Evolutionary conservation across 805 yeast genomes (phyloP).

Genomic region (Kodamaea laetipori): DNA sequence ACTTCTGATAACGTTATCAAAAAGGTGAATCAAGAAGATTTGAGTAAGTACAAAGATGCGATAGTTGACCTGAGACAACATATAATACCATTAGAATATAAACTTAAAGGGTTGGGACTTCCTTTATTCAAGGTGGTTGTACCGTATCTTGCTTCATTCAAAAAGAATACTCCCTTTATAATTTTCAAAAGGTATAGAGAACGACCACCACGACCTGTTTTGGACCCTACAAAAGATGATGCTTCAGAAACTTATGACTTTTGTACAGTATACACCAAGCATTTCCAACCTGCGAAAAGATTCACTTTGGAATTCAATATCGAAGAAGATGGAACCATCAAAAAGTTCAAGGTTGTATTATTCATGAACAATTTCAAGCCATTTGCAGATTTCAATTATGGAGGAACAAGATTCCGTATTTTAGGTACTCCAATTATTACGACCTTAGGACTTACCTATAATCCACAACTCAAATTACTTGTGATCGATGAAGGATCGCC

Average conservation of each 20-base stretch:
- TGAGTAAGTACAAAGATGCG: background rate
- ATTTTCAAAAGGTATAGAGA: constrained; percentile 35
- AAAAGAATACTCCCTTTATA: constrained; percentile 38
- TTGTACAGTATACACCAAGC: constrained; percentile 36
- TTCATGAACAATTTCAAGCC: constrained; percentile 41
- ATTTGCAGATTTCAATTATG: constrained; percentile 41
- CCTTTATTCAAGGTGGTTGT: constrained; percentile 39
- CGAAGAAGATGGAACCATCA: constrained; percentile 13
- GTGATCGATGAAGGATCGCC: constrained; percentile 38
- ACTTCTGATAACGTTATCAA: constrained; percentile 24
- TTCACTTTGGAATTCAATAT: constrained; percentile 31
- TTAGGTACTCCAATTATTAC: constrained; percentile 37
- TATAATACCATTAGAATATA: constrained; percentile 34
- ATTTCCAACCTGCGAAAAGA: constrained; percentile 29
- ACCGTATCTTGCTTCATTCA: constrained; percentile 39
- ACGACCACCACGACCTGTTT: constrained; percentile 26
- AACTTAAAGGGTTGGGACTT: constrained; percentile 35
- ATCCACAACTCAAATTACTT: constrained; percentile 36
- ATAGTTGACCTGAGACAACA: constrained; percentile 32
- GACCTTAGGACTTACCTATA: constrained; percentile 31
- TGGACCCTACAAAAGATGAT: constrained; percentile 19
- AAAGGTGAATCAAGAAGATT: constrained; percentile 13
- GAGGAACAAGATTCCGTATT: constrained; percentile 39
- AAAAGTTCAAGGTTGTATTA: constrained; percentile 28
- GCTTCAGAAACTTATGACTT: constrained; percentile 35